Base-by-base conservation (phyloP, 1,284 basidiomycete genomes). In the Takashimella koratensis region DNA sequence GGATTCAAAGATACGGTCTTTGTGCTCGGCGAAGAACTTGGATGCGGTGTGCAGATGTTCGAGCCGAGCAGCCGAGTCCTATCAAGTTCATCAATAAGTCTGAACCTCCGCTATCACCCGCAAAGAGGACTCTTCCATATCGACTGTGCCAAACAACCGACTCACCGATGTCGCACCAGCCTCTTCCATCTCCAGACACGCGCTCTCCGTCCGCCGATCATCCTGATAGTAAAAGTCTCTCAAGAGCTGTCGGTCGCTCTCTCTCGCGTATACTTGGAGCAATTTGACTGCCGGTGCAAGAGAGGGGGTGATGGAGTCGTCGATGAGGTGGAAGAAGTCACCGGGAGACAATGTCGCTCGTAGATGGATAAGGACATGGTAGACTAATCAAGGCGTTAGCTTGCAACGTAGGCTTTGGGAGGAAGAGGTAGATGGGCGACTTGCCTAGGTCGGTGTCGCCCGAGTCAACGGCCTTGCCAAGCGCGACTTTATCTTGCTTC, bases 181-280 rank as follows among this genome's bases (percentile, higher is more conserved):
- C 70, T 96, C 93, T 42, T 90, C 87, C 42, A 98, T 77, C 40
- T 84, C 87, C 5, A 98, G 77, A 16, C 88, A 82, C 0, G 91
- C 96, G 68, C 86, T 93, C 66, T 98, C 94, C 5, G 90, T 87
- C 43, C 95, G 81, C 56, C 95, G 82, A 75, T 99, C 96, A 68
- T 99, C 96, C 48, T 95, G 95, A 71, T 95, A 99, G 76, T 95
- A 98, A 74, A 96, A 98, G 72, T 99, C 93, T 16, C 90, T 82
- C 12, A 98, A 79, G 82, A 98, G 86, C 59, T 93, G 91, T 45
- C 86, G 79, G 70, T 98, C 91, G 66, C 90, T 88, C 68, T 93
- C 88, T 39, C 87, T 80, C 1, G 90, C 92, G 71, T 94, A 96
- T 0, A 92, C 88, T 68, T 93, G 86, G 30, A 95, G 79, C 8